Base-by-base conservation (phyloP, 208 protist species). In the Plasmodiophora brassicae region DNA sequence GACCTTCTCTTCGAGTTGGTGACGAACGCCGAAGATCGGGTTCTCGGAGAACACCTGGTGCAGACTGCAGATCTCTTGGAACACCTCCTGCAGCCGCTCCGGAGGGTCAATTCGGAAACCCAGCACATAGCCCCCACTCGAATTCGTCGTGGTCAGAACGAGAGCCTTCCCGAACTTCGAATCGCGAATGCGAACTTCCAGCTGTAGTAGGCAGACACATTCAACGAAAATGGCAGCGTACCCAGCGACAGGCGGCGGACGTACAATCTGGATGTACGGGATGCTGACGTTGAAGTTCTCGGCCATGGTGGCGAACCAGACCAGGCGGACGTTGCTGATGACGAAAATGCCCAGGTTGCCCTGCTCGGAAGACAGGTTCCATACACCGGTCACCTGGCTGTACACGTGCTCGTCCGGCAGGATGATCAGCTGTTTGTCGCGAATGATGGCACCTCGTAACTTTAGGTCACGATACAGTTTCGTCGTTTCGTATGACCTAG, bases 231-330 rank as follows among this genome's bases (percentile, higher is more conserved):
- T 38, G 71, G n/a, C 38, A 36, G 14, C n/a, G 35, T n/a, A 84
- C 39, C 32, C 22, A n/a, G n/a, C n/a, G n/a, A n/a, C n/a, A n/a
- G n/a, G n/a, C n/a, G n/a, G n/a, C n/a, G 36, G 10, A 1, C 0
- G 20, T 36, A 87, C 86, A 36, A 97, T 92, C 90, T 98, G 96
- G 28, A 98, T 71, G 86, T 97, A 98, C 28, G 97, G 97, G 60
- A 98, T 96, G 38, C 93, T 96, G 35, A 98, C 95, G 92, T 98
- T 98, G 87, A 98, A 97, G 91, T 95, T 94, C 54, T 95, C 93
- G 0, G 92, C 88, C 1, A 92, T 83, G 45, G 93, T 92, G 0
- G 95, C 94, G 86, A 95, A 95, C 97, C 97, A 99, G 5, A 98
- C 96, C 0, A 98, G 50, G 38, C 97, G 95, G 10, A 98, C 89